phyloP scores from a whole-genome alignment of 139 green algal species.

The Chlorella sp. region DNA sequence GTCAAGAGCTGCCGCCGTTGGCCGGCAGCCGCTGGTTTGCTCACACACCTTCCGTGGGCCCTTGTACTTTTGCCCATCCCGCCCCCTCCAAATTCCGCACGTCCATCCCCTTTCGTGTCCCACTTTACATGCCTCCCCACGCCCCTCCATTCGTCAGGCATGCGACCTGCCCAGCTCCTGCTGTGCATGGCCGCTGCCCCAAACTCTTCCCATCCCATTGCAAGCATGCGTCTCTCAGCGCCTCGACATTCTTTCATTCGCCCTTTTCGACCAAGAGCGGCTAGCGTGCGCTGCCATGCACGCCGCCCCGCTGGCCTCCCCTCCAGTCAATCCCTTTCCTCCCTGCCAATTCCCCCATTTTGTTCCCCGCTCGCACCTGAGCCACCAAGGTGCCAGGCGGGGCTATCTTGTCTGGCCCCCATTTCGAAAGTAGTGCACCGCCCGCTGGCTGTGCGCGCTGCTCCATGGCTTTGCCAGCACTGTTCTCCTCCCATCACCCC shows the following conservation, averaged over 20 bases:
- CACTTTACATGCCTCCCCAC: background rate
- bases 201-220: background rate
- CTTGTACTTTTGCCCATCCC: background rate
- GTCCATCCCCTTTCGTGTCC: background rate
- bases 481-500: background rate
- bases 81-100: background rate
- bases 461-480: background rate
- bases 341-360: too few species aligned
- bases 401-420: too few species aligned
- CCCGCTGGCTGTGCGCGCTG: too few species aligned
- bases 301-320: too few species aligned
- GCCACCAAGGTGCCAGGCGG: too few species aligned
- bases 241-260: background rate
- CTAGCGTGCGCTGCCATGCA: too few species aligned
- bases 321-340: background rate
- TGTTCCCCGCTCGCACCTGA: too few species aligned
- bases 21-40: background rate
- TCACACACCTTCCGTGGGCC: background rate
- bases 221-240: background rate
- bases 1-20: background rate
- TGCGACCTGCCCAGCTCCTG: too few species aligned
- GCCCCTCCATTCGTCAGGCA: too few species aligned
- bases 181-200: background rate
- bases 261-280: too few species aligned
- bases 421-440: too few species aligned